Percentiles rank a stretch among this genome's conserved stretches.
phyloP scores from a whole-genome alignment of 2,329 filamentous ascomycete genomes.

The Balansia obtecta region DNA sequence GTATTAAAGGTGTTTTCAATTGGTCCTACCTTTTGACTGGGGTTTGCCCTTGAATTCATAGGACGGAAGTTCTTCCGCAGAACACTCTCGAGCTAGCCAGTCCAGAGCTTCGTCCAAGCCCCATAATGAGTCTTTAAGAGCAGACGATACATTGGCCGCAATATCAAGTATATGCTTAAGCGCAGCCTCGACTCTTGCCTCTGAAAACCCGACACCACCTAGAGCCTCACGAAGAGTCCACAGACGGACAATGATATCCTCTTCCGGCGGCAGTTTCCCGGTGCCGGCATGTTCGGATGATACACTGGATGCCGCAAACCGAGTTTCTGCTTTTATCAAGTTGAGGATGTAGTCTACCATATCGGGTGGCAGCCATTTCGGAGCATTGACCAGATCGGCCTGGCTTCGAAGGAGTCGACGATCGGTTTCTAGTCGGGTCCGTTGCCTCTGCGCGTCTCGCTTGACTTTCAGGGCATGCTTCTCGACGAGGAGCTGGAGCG shows the following conservation, averaged over 20 bases:
- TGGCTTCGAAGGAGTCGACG: conserved; percentile 69
- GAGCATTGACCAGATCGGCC: conserved; percentile 57
- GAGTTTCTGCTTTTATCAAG: conserved; percentile 54
- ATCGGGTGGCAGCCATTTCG: conserved; percentile 71
- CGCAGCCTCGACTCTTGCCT: conserved; percentile 47
- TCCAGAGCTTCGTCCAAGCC: conserved; percentile 80
- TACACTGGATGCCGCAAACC: conserved; percentile 40
- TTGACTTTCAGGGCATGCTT: conserved; percentile 69
- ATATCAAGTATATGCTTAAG: conserved; percentile 56
- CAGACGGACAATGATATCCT: conserved; percentile 65
- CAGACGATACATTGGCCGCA: conserved; percentile 45
- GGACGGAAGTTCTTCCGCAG: conserved; percentile 54
- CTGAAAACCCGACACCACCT: conserved; percentile 53
- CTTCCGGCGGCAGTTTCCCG: conserved; percentile 52
- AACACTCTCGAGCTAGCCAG: conserved; percentile 74
- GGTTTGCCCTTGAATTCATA: conserved; percentile 42
- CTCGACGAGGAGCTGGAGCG: conserved; percentile 78
- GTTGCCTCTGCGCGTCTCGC: conserved; percentile 67
- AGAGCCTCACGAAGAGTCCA: conserved; percentile 78
- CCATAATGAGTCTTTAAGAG: conserved; percentile 59
- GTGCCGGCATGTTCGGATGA: conserved; percentile 29
- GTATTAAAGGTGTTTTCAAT: not conserved
- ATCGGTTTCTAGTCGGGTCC: conserved; percentile 70
- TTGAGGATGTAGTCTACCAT: conserved; percentile 67
- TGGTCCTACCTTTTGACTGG: conserved; percentile 23